Percentiles rank a stretch among this genome's conserved stretches.
These are phyloP conservation scores for Tuber magnatum DNA, from an alignment of 495 filamentous ascomycete genomes.

Conservation along the genomic window DNA sequence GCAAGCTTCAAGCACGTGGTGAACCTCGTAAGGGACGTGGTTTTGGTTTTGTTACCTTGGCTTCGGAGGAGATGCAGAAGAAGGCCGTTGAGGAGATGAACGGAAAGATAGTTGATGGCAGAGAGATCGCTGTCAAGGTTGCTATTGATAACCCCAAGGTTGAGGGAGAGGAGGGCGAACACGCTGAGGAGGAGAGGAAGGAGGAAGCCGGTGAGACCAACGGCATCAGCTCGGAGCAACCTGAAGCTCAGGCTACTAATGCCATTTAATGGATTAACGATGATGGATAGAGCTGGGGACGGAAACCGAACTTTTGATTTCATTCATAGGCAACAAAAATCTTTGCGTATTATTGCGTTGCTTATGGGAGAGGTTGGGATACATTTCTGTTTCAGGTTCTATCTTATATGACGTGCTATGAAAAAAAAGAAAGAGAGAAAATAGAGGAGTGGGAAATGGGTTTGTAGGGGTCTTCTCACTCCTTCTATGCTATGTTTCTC, in stretches of 20 bases:
- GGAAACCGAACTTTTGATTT: not conserved
- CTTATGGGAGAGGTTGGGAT: slow-evolving; percentile 1
- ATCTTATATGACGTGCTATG: slow-evolving; percentile 3
- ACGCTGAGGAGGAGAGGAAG: slow-evolving; percentile 43
- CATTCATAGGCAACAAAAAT: not conserved
- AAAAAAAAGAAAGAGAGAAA: not conserved
- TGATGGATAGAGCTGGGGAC: not conserved
- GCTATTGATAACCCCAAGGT: slow-evolving; percentile 99
- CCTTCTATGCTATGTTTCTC: not conserved
- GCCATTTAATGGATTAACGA: slow-evolving; percentile 3
- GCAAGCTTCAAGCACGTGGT: slow-evolving; percentile 95
- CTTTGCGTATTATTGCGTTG: not conserved
- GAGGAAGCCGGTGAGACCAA: slow-evolving; percentile 8
- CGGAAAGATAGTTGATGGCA: slow-evolving; percentile 94
- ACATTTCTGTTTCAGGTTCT: slow-evolving; percentile 1
- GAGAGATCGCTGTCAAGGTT: slow-evolving; percentile 99
- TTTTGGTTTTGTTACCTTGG: slow-evolving; percentile 94
- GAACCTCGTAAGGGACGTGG: slow-evolving; percentile 99
- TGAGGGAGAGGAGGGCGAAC: slow-evolving; percentile 54
- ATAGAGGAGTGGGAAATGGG: not conserved
- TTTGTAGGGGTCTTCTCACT: not conserved
- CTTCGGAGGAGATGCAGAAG: slow-evolving; percentile 89
- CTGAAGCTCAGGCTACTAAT: not conserved
- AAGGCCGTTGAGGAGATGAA: slow-evolving; percentile 98
- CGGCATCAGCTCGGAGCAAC: not conserved